A percentile compares a stretch with the other conserved stretches of the same genome.
phyloP scores from a whole-genome alignment of 345 rosid species.

The Linum tenue region DNA sequence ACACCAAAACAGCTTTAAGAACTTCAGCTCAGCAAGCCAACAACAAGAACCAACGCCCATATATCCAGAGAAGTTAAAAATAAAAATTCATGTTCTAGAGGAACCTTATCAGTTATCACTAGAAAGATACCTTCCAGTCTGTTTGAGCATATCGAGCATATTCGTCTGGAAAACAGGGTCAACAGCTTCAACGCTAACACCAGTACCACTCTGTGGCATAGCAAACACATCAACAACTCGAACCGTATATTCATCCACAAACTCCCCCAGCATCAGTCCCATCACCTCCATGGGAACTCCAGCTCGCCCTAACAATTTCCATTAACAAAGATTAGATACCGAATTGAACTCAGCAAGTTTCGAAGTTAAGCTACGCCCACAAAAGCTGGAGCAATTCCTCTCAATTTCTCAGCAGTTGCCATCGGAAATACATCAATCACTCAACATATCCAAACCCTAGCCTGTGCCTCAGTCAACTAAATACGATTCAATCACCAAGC shows the following conservation, averaged over 20 bases:
- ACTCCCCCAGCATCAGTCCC: constrained; percentile 99
- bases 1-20: no score
- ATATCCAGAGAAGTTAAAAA: no score
- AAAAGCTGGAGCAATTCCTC: no score
- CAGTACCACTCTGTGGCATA: constrained; percentile 99
- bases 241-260: constrained; percentile 95
- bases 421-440: not conserved
- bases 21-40: no score
- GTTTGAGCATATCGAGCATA: constrained; percentile 99
- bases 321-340: no score
- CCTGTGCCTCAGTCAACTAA: not conserved
- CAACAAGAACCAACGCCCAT: no score
- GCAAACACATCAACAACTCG: constrained; percentile 98
- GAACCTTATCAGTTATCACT: not conserved
- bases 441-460: constrained; percentile 11
- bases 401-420: no score
- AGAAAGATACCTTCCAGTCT: constrained; percentile 71
- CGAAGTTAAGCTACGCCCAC: no score
- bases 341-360: no score
- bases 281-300: constrained; percentile 99
- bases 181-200: constrained; percentile 98
- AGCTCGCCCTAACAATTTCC: constrained; percentile 58
- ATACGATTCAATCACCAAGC: no score
- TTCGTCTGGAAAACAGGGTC: constrained; percentile 98
- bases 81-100: no score